Percentiles rank a stretch among this genome's conserved stretches.
phyloP scores from a whole-genome alignment of 441 rosid species.

The Gossypium lobatum region DNA sequence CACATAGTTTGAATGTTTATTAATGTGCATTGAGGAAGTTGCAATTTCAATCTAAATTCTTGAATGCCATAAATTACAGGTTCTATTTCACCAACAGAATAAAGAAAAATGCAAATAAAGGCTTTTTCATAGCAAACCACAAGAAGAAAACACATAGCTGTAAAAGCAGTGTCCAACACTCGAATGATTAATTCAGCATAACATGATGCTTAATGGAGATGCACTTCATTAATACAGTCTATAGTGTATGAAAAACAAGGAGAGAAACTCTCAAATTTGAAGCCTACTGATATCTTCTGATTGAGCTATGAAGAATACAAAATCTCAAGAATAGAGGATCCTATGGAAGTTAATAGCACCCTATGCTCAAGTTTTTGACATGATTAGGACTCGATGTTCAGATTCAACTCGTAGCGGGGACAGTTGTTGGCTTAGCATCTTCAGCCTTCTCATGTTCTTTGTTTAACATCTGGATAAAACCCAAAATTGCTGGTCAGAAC shows the following conservation, averaged over 20 bases:
- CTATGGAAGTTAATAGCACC: background rate
- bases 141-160: background rate
- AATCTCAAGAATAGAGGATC: slow-evolving; percentile 10
- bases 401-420: slow-evolving; percentile 37
- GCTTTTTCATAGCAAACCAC: too few species aligned
- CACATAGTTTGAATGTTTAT: background rate
- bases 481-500: background rate
- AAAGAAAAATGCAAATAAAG: background rate
- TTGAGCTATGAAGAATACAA: background rate
- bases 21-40: background rate
- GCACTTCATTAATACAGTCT: background rate
- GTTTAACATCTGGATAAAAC: slow-evolving; percentile 44
- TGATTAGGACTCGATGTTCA: background rate
- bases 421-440: slow-evolving; percentile 45
- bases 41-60: background rate
- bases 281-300: background rate
- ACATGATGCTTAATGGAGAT: background rate
- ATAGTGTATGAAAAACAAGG: background rate
- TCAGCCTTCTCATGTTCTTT: slow-evolving; percentile 71
- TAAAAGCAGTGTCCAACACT: background rate
- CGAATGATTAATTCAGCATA: background rate
- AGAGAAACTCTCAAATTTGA: background rate
- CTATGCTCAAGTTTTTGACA: background rate
- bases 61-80: background rate
- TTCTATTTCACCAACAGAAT: background rate